Evolutionary conservation across 108 stramenopile species (phyloP), one percentile per base, ranked within the genome.

Genomic region (Nitzschia sp.): DNA sequence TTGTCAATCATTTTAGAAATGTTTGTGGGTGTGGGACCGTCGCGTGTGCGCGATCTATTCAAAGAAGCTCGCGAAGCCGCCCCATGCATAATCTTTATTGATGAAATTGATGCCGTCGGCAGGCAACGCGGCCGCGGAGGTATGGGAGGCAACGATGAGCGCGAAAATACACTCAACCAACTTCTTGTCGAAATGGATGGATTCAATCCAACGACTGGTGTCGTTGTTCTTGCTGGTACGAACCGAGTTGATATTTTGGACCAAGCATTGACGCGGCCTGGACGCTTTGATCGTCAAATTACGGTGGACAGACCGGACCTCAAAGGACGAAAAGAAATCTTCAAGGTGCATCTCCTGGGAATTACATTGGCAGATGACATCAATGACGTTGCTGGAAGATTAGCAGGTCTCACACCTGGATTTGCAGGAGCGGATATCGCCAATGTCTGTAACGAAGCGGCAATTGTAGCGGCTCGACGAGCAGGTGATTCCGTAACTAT

Each of bases 51-150:
- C 34, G 97, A 97, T 54, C 77, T 99, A 24, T 98, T 98, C 87
- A 89, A 72, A 57, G 84, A 85, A 31, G 98, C 98, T 11, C 87
- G 96, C 61, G 83, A 83, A 68, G 84, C 85, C 57, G 77, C 93
- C 24, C 98, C 98, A 17, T 98, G 97, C 76, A 98, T 99, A 69
- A 86, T 99, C 54, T 99, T 99, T 80, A 97, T 99, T 72, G 98
- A 99, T 75, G 98, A 99, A 78, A 98, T 99, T 71, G 98, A 98
- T 80, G 97, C 95, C 29, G 90, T 97, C 28, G 97, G 97, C 48
- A 77, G 94, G 28, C 92, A 95, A 66, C 73, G 74, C 47, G 92
- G 85, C 31, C 86, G 90, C 29, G 84, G 89, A 36, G 80, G 78
- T 46, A 66, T 64, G 45, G 91, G 93, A 31, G 97, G 96, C 63